Conservation (phyloP, 2,329 filamentous ascomycete species). For the Escovopsis sp. region DNA sequence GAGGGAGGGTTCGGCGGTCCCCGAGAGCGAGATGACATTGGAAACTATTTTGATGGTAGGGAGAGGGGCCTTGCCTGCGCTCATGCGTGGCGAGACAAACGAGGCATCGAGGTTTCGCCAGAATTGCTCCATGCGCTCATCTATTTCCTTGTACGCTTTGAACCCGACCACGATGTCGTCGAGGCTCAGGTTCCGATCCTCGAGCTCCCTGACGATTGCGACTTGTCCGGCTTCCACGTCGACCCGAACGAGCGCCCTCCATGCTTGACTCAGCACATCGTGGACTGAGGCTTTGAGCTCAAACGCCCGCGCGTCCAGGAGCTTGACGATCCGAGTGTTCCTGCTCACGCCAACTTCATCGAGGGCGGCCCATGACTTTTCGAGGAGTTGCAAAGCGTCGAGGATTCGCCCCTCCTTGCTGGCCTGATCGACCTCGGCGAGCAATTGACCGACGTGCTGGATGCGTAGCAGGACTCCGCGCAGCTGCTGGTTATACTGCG, state of each 20-base stretch:
- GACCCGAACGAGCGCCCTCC: slow-evolving; percentile 52
- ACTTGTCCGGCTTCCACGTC: slow-evolving; percentile 42
- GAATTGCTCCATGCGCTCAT: slow-evolving; percentile 43
- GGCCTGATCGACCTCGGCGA: slow-evolving; percentile 45
- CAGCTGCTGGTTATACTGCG: slow-evolving; percentile 44
- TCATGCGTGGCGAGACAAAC: slow-evolving; percentile 46
- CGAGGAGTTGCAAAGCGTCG: slow-evolving; percentile 39
- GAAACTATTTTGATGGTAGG: slow-evolving; percentile 27
- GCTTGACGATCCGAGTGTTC: slow-evolving; percentile 44
- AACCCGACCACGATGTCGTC: slow-evolving; percentile 40
- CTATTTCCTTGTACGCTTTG: slow-evolving; percentile 44
- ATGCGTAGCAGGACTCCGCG: slow-evolving; percentile 35
- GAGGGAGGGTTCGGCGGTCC: slow-evolving; percentile 29
- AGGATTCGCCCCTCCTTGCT: slow-evolving; percentile 39
- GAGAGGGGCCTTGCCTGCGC: slow-evolving; percentile 18
- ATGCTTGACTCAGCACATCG: slow-evolving; percentile 52
- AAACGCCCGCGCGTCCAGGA: slow-evolving; percentile 50
- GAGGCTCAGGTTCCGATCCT: slow-evolving; percentile 38
- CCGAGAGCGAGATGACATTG: slow-evolving; percentile 28
- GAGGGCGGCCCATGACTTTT: slow-evolving; percentile 43
- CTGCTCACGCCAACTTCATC: slow-evolving; percentile 45
- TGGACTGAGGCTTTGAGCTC: slow-evolving; percentile 53
- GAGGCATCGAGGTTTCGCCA: slow-evolving; percentile 48
- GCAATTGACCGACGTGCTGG: slow-evolving; percentile 42
- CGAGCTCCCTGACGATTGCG: slow-evolving; percentile 35